Evolutionary conservation across 495 filamentous ascomycete genomes (phyloP).

Genomic region (Penicillium simplicissimum): DNA sequence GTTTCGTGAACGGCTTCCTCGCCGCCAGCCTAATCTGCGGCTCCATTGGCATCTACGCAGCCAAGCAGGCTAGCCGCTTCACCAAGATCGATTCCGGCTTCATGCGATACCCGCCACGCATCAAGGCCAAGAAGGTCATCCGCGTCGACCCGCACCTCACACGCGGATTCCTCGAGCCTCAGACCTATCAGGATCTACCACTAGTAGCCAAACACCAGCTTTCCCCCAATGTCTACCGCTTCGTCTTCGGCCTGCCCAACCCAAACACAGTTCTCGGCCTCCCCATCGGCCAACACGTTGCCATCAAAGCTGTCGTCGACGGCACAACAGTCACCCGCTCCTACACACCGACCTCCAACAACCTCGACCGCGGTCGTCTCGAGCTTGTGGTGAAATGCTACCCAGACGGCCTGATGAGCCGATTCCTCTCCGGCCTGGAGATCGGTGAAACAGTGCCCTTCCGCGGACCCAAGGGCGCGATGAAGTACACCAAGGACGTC

Average conservation of each 20-base stretch:
- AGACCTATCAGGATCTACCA: constrained; percentile 46
- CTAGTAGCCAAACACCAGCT: constrained; percentile 46
- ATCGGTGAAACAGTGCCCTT: constrained; percentile 43
- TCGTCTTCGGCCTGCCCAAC: constrained; percentile 51
- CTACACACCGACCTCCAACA: constrained; percentile 49
- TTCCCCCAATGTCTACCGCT: constrained; percentile 47
- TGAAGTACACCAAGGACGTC: constrained; percentile 37
- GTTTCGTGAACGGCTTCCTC: constrained; percentile 39
- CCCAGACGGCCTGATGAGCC: constrained; percentile 39
- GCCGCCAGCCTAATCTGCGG: constrained; percentile 31
- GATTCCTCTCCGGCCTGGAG: constrained; percentile 40
- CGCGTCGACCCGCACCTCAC: constrained; percentile 36
- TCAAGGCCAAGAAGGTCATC: constrained; percentile 30
- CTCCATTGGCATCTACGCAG: constrained; percentile 26
- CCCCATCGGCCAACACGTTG: constrained; percentile 55
- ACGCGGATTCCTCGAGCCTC: constrained; percentile 45
- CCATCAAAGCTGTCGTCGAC: constrained; percentile 45
- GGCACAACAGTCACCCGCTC: constrained; percentile 44
- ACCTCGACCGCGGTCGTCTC: constrained; percentile 42
- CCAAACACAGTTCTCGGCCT: constrained; percentile 44
- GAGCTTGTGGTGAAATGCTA: constrained; percentile 48
- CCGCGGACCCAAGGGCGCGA: constrained; percentile 47
- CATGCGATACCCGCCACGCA: constrained; percentile 42
- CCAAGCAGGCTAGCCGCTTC: constrained; percentile 26
- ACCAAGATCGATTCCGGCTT: constrained; percentile 38